Evolutionary conservation across 306 rosid species (phyloP).

Genomic region (Glycine latifolia): DNA sequence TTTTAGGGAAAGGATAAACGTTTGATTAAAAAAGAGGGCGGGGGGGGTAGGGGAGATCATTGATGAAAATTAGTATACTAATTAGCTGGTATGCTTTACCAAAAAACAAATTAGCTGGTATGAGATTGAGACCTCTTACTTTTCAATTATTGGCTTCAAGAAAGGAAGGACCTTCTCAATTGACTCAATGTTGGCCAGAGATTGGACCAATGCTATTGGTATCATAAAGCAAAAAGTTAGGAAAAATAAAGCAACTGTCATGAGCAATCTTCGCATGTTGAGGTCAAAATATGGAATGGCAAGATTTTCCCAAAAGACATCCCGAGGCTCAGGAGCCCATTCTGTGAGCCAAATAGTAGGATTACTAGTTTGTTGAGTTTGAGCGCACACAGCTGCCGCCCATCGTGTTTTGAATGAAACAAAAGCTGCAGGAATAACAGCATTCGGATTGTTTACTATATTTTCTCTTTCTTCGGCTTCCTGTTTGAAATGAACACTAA

Average conservation of each 20-base stretch:
- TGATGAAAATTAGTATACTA: too few relatives aligned
- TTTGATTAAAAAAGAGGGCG: too few relatives aligned
- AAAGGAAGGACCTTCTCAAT: slow-evolving; percentile 83
- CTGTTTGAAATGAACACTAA: slow-evolving; percentile 60
- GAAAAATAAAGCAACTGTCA: slow-evolving; percentile 60
- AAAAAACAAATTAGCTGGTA: background rate
- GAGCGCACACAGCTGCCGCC: slow-evolving; percentile 97
- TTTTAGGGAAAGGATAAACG: background rate
- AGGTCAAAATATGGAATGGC: slow-evolving; percentile 87
- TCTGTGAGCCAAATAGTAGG: slow-evolving; percentile 92
- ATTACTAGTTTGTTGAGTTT: slow-evolving; percentile 85
- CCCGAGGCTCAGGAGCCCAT: slow-evolving; percentile 97
- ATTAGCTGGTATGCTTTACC: too few relatives aligned
- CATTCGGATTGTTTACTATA: slow-evolving; percentile 62
- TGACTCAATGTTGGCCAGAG: slow-evolving; percentile 86
- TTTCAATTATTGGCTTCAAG: slow-evolving; percentile 68
- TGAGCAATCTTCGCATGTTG: slow-evolving; percentile 69
- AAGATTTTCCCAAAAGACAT: slow-evolving; percentile 86
- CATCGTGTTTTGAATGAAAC: slow-evolving; percentile 90
- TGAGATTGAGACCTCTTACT: slow-evolving; percentile 60
- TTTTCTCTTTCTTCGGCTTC: slow-evolving; percentile 78
- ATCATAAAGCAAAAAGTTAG: slow-evolving; percentile 86
- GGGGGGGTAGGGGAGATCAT: too few relatives aligned
- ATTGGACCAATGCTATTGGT: slow-evolving; percentile 91
- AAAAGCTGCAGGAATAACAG: slow-evolving; percentile 89